Conservation (phyloP, 2,329 filamentous ascomycete genomes). For the Aspergillus neotritici region DNA sequence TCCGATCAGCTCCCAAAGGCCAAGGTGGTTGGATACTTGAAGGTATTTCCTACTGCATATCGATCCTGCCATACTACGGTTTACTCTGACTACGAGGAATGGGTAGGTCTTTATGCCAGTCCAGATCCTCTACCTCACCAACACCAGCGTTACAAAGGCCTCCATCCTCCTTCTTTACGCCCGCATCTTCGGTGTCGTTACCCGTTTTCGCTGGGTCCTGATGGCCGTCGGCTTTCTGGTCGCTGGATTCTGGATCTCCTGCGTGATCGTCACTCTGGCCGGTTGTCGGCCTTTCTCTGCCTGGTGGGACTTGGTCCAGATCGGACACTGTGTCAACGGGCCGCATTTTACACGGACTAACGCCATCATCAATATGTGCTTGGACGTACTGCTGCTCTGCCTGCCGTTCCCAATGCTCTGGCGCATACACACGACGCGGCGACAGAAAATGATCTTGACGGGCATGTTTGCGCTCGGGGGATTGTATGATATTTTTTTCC, state of each 20-base stretch:
- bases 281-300: slow-evolving; percentile 20
- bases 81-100: not conserved
- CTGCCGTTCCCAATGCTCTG: slow-evolving; percentile 27
- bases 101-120: slow-evolving; percentile 20
- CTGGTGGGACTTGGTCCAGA: slow-evolving; percentile 15
- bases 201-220: slow-evolving; percentile 18
- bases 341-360: slow-evolving; percentile 23
- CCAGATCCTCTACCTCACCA: slow-evolving; percentile 21
- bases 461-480: slow-evolving; percentile 22
- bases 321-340: slow-evolving; percentile 19
- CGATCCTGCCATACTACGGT: too few relatives aligned
- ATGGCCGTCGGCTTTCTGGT: slow-evolving; percentile 12
- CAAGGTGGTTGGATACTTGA: slow-evolving; percentile 14
- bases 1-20: slow-evolving; percentile 7
- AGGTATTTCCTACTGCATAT: slow-evolving; percentile 10
- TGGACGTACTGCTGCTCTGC: slow-evolving; percentile 22
- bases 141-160: slow-evolving; percentile 21
- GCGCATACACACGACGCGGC: slow-evolving; percentile 15
- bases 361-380: slow-evolving; percentile 21
- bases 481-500: slow-evolving; percentile 16
- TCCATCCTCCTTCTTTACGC: slow-evolving; percentile 25
- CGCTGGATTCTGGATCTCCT: slow-evolving; percentile 18
- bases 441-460: slow-evolving; percentile 21
- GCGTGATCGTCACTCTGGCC: slow-evolving; percentile 14
- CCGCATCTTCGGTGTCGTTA: slow-evolving; percentile 24